Evolutionary conservation across 2,329 filamentous ascomycete genomes (phyloP).

Genomic region (Scleromitrula shiraiana): DNA sequence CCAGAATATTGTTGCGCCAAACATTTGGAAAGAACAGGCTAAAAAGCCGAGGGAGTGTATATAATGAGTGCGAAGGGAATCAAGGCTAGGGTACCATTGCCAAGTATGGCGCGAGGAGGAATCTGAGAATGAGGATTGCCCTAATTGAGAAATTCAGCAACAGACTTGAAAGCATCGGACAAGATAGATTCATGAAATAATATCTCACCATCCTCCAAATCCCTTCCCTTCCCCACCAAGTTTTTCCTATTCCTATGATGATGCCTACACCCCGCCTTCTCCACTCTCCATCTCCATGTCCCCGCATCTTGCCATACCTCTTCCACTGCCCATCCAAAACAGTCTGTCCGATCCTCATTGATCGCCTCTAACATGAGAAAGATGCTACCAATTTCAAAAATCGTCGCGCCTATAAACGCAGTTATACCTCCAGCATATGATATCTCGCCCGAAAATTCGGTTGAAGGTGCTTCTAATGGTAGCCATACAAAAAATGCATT

Average conservation of each 20-base stretch:
- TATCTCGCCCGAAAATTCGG: conserved; percentile 46
- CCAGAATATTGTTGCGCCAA: conserved; percentile 57
- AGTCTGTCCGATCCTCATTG: conserved; percentile 57
- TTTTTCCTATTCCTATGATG: conserved; percentile 35
- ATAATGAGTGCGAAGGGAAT: conserved; percentile 52
- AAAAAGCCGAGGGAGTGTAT: conserved; percentile 55
- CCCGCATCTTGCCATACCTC: conserved; percentile 33
- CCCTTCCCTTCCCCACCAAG: conserved; percentile 30
- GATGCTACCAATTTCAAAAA: conserved; percentile 58
- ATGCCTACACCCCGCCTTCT: conserved; percentile 30
- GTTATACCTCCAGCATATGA: conserved; percentile 50
- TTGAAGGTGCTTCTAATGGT: conserved; percentile 44
- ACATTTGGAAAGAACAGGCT: conserved; percentile 47
- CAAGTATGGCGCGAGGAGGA: conserved; percentile 31
- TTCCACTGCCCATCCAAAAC: conserved; percentile 63
- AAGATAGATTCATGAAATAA: too few species aligned
- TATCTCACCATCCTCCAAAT: background rate
- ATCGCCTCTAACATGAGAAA: conserved; percentile 59
- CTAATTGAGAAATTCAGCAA: background rate
- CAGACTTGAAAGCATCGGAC: background rate
- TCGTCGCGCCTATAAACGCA: conserved; percentile 57
- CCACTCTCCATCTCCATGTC: conserved; percentile 17
- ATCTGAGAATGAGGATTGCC: background rate
- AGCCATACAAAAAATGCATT: conserved; percentile 59
- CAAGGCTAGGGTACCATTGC: conserved; percentile 51